A percentile compares a stretch with the other conserved stretches of the same genome.
These are phyloP conservation scores for Spiromastix sp. DNA, from an alignment of 2,329 filamentous ascomycete genomes.

Conservation along the genomic window DNA sequence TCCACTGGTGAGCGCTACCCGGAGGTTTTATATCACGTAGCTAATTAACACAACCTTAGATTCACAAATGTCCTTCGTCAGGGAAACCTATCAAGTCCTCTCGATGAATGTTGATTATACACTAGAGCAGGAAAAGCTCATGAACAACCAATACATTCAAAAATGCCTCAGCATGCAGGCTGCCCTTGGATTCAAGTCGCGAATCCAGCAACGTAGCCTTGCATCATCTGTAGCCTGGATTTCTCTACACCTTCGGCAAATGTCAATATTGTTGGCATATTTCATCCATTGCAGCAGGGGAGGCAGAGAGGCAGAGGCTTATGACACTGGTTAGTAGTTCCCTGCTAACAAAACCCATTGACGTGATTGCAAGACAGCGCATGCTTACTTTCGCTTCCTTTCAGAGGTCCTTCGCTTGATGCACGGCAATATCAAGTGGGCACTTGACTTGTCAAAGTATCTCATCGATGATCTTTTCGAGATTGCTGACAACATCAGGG, in stretches of 20 bases:
- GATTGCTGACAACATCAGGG: conserved; percentile 31
- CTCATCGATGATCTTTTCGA: conserved; percentile 44
- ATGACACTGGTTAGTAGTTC: conserved; percentile 47
- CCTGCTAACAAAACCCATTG: neutral
- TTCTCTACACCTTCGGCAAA: conserved; percentile 63
- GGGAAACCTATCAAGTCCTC: conserved; percentile 57
- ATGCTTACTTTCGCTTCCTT: neutral
- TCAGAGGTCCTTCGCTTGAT: conserved; percentile 62
- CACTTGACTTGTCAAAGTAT: conserved; percentile 53
- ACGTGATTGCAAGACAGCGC: neutral
- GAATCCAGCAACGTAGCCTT: conserved; percentile 51
- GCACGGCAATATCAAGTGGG: conserved; percentile 68
- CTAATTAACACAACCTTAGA: conserved; percentile 32
- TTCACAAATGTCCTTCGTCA: conserved; percentile 53
- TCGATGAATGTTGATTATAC: conserved; percentile 73
- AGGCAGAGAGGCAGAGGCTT: conserved; percentile 28
- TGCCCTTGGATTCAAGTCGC: conserved; percentile 62
- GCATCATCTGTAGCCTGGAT: conserved; percentile 65
- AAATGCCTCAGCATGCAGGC: conserved; percentile 70
- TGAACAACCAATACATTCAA: conserved; percentile 63
- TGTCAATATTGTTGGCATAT: conserved; percentile 52
- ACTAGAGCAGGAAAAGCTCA: conserved; percentile 63
- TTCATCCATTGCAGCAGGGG: conserved; percentile 55
- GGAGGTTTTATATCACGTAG: neutral
- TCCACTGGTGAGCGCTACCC: conserved; percentile 19